Evolutionary conservation across 202 grass and related monocot genomes (phyloP).

Genomic region (Digitaria exilis): DNA sequence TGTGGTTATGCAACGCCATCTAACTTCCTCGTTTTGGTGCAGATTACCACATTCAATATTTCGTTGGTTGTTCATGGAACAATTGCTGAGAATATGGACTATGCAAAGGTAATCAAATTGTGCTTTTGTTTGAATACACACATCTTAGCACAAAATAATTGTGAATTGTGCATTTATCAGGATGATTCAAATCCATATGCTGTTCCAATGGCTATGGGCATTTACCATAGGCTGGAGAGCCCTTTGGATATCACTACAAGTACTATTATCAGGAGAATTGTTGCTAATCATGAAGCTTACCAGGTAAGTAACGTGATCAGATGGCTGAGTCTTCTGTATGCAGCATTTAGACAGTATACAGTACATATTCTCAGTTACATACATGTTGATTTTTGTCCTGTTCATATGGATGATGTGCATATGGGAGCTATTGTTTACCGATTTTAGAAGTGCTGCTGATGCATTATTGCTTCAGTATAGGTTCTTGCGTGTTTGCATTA

Average conservation of each 20-base stretch:
- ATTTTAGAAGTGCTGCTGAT: slow-evolving; percentile 4
- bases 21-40: slow-evolving; percentile 27
- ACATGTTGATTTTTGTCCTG: slow-evolving; percentile 12
- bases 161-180: slow-evolving; percentile 45
- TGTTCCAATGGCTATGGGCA: slow-evolving; percentile 84
- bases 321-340: slow-evolving; percentile 9
- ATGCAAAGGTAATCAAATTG: slow-evolving; percentile 50
- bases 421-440: slow-evolving; percentile 5
- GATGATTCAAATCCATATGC: slow-evolving; percentile 77
- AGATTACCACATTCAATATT: slow-evolving; percentile 95
- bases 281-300: slow-evolving; percentile 98
- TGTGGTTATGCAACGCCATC: neutral
- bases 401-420: slow-evolving; percentile 29
- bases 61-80: slow-evolving; percentile 91
- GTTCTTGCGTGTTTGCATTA: slow-evolving; percentile 30
- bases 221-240: slow-evolving; percentile 68
- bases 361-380: slow-evolving; percentile 9
- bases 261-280: slow-evolving; percentile 96
- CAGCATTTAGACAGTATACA: neutral
- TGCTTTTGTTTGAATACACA: slow-evolving; percentile 9
- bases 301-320: slow-evolving; percentile 60
- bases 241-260: slow-evolving; percentile 93
- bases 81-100: slow-evolving; percentile 92
- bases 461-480: slow-evolving; percentile 18
- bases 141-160: neutral